These are phyloP conservation scores for Arabis hirsuta DNA, from an alignment of 345 rosid genomes.

Conservation along the genomic window DNA sequence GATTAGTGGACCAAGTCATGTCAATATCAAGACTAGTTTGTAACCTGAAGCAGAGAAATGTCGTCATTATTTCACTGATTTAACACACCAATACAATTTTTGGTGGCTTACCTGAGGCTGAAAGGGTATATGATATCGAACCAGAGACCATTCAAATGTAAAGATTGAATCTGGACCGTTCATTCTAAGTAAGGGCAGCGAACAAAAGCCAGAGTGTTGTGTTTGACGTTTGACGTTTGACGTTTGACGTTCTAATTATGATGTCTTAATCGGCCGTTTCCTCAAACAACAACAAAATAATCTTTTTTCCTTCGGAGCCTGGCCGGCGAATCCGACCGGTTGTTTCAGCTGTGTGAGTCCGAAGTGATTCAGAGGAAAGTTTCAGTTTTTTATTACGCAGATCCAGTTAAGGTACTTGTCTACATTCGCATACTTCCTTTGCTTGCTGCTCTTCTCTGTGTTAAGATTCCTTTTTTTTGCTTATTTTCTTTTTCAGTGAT, in stretches of 20 bases:
- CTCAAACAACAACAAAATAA: background rate
- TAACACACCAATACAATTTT: conserved; percentile 4
- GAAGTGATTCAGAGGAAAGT: conserved; percentile 11
- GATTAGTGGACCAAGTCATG: conserved; percentile 27
- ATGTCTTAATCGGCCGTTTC: conserved; percentile 33
- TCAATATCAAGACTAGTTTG: background rate
- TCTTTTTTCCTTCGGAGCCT: conserved; percentile 20
- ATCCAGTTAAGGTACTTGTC: conserved; percentile 27
- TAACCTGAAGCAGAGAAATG: conserved; percentile 14
- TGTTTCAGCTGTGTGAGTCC: conserved; percentile 34
- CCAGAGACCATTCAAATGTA: background rate
- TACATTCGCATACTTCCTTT: conserved; percentile 1
- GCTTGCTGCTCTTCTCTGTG: conserved; percentile 13
- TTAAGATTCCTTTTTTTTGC: conserved; percentile 13
- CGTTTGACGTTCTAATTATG: conserved; percentile 33
- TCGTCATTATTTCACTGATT: conserved; percentile 31
- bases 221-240: too few species aligned
- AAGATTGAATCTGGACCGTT: conserved; percentile 40
- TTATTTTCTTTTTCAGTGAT: background rate
- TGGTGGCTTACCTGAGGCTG: conserved; percentile 29
- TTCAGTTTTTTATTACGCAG: background rate
- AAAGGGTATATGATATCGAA: conserved; percentile 40
- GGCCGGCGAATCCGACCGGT: conserved; percentile 39
- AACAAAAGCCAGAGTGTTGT: conserved; percentile 10
- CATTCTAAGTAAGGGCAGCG: conserved; percentile 24